Evolutionary conservation across 1,139 yeast species (phyloP).

Genomic region (Insectozyma bohioensis): DNA sequence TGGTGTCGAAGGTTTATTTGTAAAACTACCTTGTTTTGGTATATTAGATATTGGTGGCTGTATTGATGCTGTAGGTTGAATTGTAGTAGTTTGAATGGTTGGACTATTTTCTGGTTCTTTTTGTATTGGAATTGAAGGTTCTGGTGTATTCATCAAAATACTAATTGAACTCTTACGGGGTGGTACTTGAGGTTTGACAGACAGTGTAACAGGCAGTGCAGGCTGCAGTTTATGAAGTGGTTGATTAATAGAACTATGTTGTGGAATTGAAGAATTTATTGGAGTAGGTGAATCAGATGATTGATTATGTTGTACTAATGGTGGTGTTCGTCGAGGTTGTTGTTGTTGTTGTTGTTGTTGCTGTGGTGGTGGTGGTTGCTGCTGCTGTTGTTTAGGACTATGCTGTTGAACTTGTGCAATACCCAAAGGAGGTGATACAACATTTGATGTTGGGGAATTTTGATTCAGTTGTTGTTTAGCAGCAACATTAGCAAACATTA

Average conservation of each 20-base stretch:
- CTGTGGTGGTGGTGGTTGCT: constrained; percentile 9
- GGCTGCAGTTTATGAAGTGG: constrained; percentile 4
- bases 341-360: constrained; percentile 5
- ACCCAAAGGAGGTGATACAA: constrained; percentile 12
- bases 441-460: constrained; percentile 14
- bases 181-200: constrained; percentile 4
- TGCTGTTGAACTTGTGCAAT: constrained; percentile 4
- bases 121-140: constrained; percentile 3
- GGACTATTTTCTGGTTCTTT: background rate
- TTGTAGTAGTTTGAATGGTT: background rate
- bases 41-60: constrained; percentile 5
- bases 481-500: constrained; percentile 63
- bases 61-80: background rate
- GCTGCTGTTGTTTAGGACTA: constrained; percentile 12
- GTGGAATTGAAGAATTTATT: background rate
- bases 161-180: constrained; percentile 14
- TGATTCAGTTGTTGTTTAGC: constrained; percentile 40
- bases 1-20: constrained; percentile 18
- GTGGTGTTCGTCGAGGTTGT: constrained; percentile 2
- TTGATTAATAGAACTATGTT: constrained; percentile 1
- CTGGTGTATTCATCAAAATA: constrained; percentile 14
- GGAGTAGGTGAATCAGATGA: background rate
- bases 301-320: background rate
- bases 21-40: constrained; percentile 15
- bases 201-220: constrained; percentile 5